Base-by-base conservation (phyloP, 495 filamentous ascomycete species). In the Penicillium lagena region DNA sequence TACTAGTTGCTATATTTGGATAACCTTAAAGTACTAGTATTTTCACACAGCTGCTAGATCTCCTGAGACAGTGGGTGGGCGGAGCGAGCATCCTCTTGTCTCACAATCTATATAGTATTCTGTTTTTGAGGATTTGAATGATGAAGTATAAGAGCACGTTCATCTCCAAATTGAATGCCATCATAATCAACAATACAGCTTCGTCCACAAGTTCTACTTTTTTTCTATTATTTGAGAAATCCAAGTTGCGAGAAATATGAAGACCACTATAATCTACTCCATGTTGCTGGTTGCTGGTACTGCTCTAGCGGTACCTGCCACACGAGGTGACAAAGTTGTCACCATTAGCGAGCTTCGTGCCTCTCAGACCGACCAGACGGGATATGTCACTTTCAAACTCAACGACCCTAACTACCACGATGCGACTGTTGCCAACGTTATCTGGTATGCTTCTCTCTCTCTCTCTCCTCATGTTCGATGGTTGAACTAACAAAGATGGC, bases 321-420 rank as follows among this genome's bases (percentile, higher is more conserved):
- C 35, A 33, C 31, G 42, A 11, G 14, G 13, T 12, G 42, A 13
- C 8, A 9, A 44, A 28, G 11, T 27, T 15, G 33, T 44, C 34
- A 44, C 42, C 9, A 44, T 44, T 22, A 44, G 15, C 33, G 33
- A 22, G 12, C 32, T 44, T 22, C n/a, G n/a, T 15, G 42, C 42
- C 17, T n/a, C 31, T 29, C 11, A 29, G 10, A 12, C 32, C 9
- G 17, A 44, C 3, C 13, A 34, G 12, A 4, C 8, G 22, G 42
- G 42, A 8, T 14, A 15, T 27, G 32, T 44, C n/a, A 12, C 15
- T 4, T 44, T 44, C n/a, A 12, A 17, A 10, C 14, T 44, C 12
- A 12, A 35, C 12, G 42, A 44, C 31, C 42, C 42, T 7, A 36
- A 35, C 17, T 44, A 17, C 42, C n/a, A 14, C 11, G 31, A 28